phyloP scores from a whole-genome alignment of 345 rosid species.

The Hibiscus mutabilis region DNA sequence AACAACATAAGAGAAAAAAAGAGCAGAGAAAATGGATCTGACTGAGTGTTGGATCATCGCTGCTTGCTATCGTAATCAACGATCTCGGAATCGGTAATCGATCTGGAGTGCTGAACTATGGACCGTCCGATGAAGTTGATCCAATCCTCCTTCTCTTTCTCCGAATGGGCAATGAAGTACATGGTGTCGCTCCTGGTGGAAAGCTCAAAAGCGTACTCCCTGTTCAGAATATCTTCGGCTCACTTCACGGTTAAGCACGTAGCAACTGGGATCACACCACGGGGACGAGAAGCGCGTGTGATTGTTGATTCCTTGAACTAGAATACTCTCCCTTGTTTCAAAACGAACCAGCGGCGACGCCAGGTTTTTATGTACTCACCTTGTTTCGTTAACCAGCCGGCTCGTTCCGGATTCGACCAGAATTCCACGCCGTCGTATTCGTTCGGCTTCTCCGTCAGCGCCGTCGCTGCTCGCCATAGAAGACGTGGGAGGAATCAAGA shows the following conservation, averaged over 20 bases:
- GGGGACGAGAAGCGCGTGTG: slow-evolving; percentile 50
- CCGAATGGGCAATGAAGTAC: not conserved
- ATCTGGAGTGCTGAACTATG: not conserved
- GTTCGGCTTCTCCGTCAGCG: slow-evolving; percentile 19
- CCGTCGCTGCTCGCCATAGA: slow-evolving; percentile 33
- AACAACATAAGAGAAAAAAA: no score
- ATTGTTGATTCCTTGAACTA: slow-evolving; percentile 68
- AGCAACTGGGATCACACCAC: slow-evolving; percentile 26
- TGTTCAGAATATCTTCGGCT: not conserved
- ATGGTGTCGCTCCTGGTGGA: not conserved
- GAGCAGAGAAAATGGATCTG: not conserved
- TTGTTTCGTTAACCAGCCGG: slow-evolving; percentile 66
- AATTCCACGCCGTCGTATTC: slow-evolving; percentile 49
- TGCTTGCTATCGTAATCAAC: not conserved
- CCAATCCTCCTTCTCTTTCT: not conserved
- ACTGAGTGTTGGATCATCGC: not conserved
- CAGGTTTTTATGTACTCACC: slow-evolving; percentile 71
- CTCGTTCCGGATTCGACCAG: slow-evolving; percentile 61
- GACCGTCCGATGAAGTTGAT: not conserved
- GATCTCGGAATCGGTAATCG: not conserved
- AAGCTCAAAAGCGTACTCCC: not conserved
- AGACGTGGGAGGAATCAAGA: slow-evolving; percentile 1
- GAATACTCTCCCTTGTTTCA: slow-evolving; percentile 61
- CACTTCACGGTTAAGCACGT: not conserved
- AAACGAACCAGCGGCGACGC: slow-evolving; percentile 75